phyloP scores from a whole-genome alignment of 495 filamentous ascomycete genomes.

The Penicillium coffeae region DNA sequence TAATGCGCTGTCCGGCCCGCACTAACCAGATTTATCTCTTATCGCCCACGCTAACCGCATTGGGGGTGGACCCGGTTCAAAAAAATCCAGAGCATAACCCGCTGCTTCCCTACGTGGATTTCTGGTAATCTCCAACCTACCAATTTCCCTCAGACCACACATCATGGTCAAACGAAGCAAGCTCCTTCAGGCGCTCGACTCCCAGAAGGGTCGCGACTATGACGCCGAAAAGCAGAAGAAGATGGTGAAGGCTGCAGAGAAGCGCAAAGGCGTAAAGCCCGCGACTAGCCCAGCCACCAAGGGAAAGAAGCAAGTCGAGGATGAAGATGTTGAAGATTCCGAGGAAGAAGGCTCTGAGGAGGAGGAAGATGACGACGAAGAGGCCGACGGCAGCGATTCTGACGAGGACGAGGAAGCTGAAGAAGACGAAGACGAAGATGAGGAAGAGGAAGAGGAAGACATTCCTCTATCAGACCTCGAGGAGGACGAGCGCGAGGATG shows the following conservation, averaged over 20 bases:
- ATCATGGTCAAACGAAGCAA: constrained; percentile 63
- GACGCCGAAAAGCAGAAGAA: constrained; percentile 65
- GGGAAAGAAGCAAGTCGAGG: constrained; percentile 27
- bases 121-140: constrained; percentile 9
- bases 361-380: constrained; percentile 22
- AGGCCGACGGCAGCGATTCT: constrained; percentile 22
- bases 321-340: constrained; percentile 21
- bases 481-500: constrained; percentile 76
- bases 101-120: constrained; percentile 15
- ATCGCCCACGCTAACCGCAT: constrained; percentile 27
- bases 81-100: constrained; percentile 36
- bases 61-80: constrained; percentile 29
- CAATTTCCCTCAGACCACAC: constrained; percentile 11
- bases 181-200: constrained; percentile 60
- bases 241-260: constrained; percentile 48
- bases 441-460: constrained; percentile 52
- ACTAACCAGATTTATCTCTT: constrained; percentile 18
- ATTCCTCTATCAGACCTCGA: constrained; percentile 83
- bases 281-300: constrained; percentile 31
- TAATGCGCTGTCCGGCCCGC: constrained; percentile 10
- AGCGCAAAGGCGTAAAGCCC: constrained; percentile 47
- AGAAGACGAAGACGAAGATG: constrained; percentile 43
- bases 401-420: constrained; percentile 33
- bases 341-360: constrained; percentile 20
- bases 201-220: constrained; percentile 64